Base-by-base conservation (phyloP, 1,284 basidiomycete species). In the Moesziomyces sp. region DNA sequence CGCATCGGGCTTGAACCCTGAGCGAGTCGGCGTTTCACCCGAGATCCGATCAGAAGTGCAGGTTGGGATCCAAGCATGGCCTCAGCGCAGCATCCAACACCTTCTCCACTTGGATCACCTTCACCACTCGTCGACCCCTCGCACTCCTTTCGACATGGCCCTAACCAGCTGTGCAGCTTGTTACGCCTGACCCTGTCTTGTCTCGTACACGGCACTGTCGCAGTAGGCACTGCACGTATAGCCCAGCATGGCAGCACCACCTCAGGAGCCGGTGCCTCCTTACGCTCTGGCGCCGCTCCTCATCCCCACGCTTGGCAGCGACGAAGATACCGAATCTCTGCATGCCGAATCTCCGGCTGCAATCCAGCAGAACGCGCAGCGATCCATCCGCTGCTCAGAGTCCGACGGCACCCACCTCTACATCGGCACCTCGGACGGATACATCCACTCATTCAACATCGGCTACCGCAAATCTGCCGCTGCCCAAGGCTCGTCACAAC, bases 371-470 rank as follows among this genome's bases (percentile, higher is more conserved):
- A 73, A 48, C n/a, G 28, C 53, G 24, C 73, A 70, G 46, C 21
- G 58, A 46, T 42, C 76, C 34, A 54, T 76, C 26, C 64, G 73
- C 49, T 69, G 76, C 64, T 48, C 68, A 23, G 59, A 74, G 45
- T 58, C 61, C 19, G 66, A 74, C 40, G 66, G 61, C 34, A 44
- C 52, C 18, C 55, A 74, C 34, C 70, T 81, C 35, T 79, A 79
- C 52, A 46, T 79, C 40, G 79, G 77, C 47, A 63, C 76, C 13
- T 74, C 73, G 21, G 71, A 81, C 48, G 79, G 79, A 8, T 16
- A 58, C 19, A 55, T 79, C 28, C 69, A 75, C 26, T 64, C 67
- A 16, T 79, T 71, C 42, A 51, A 49, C 13, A 58, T 79, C 58
- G 47, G 52, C 26, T 50, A 42, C 30, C 35, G n/a, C 40, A 40